Conservation (phyloP, 179 eudicot species). For the Beta macrorhiza region DNA sequence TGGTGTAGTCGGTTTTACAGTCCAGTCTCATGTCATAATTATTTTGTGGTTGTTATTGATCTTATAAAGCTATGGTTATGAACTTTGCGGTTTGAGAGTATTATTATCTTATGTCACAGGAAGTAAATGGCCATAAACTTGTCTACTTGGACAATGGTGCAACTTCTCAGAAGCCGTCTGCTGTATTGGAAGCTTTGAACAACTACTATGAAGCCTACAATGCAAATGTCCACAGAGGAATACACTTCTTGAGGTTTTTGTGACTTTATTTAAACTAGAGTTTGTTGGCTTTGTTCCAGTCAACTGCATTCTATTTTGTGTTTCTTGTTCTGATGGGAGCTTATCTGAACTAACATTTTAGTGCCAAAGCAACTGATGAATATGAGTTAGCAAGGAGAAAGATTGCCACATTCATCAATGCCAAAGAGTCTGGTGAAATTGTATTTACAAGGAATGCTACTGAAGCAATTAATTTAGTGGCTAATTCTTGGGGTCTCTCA, state of each 20-base stretch:
- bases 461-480: conserved; percentile 94
- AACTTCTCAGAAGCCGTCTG: conserved; percentile 88
- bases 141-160: conserved; percentile 96
- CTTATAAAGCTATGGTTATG: too few relatives aligned
- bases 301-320: neutral
- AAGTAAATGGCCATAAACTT: conserved; percentile 75
- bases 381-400: conserved; percentile 87
- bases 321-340: neutral
- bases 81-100: too few relatives aligned
- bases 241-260: conserved; percentile 77
- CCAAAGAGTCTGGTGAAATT: conserved; percentile 69
- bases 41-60: too few relatives aligned
- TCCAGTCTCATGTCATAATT: too few relatives aligned
- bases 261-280: neutral
- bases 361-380: conserved; percentile 97
- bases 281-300: neutral
- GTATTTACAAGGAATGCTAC: conserved; percentile 95
- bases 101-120: conserved; percentile 36
- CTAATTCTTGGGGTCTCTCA: conserved; percentile 87
- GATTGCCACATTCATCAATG: conserved; percentile 83
- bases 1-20: too few relatives aligned
- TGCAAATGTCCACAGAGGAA: conserved; percentile 95
- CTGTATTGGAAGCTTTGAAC: conserved; percentile 67
- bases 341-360: conserved; percentile 22
- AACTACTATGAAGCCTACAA: conserved; percentile 77